Percentiles rank a stretch among this genome's conserved stretches.
These are phyloP conservation scores for Claviceps paspali DNA, from an alignment of 2,329 filamentous ascomycete species.

Conservation along the genomic window DNA sequence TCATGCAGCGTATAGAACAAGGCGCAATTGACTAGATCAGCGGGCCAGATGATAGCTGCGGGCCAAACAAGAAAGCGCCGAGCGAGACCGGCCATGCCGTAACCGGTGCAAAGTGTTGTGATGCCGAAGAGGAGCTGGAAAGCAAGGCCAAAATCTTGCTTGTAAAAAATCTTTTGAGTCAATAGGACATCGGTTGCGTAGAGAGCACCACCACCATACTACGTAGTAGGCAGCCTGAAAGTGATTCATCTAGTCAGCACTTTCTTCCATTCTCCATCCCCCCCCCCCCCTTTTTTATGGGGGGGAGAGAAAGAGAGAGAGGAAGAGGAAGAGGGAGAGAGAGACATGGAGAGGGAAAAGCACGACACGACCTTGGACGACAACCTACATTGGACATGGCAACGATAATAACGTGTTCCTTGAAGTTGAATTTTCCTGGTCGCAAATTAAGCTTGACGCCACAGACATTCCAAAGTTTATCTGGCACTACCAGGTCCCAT, in stretches of 20 bases:
- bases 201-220: conserved; percentile 40
- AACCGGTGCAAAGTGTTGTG: conserved; percentile 40
- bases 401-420: conserved; percentile 46
- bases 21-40: conserved; percentile 36
- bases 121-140: conserved; percentile 39
- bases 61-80: conserved; percentile 38
- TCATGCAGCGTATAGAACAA: conserved; percentile 34
- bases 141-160: conserved; percentile 37
- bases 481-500: conserved; percentile 40
- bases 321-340: too few species aligned
- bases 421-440: conserved; percentile 44
- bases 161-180: conserved; percentile 40
- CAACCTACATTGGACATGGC: conserved; percentile 46
- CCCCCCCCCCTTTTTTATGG: not conserved
- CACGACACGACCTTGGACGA: not conserved
- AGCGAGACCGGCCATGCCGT: conserved; percentile 39
- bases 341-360: too few species aligned
- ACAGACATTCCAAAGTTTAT: conserved; percentile 33
- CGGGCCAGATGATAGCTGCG: conserved; percentile 43
- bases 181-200: conserved; percentile 37
- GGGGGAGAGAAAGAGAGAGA: not conserved
- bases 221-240: conserved; percentile 40
- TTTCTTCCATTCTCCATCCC: not conserved
- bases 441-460: conserved; percentile 41
- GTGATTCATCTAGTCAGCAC: not conserved